These are phyloP conservation scores for fission yeast (Schizosaccharomyces pombe) DNA, from an alignment of 805 yeast genomes.

Conservation along the genomic window DNA sequence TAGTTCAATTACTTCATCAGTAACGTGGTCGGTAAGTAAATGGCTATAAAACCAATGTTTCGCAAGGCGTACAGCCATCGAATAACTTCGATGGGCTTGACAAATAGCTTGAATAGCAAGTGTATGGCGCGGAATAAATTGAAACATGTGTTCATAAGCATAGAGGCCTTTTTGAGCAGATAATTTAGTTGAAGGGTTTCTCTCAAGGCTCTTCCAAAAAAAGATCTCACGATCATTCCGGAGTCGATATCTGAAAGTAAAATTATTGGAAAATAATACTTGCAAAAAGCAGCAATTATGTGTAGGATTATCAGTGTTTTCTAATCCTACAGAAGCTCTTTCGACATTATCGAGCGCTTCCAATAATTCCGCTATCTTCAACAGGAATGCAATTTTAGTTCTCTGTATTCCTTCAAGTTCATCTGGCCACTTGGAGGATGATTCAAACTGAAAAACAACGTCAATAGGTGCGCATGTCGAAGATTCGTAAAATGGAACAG, in stretches of 20 bases:
- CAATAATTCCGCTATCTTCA: slow-evolving; percentile 33
- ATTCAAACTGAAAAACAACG: slow-evolving; percentile 64
- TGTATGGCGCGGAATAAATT: slow-evolving; percentile 27
- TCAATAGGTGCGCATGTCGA: slow-evolving; percentile 24
- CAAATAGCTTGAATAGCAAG: slow-evolving; percentile 51
- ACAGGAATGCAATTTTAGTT: slow-evolving; percentile 70
- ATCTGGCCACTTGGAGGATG: slow-evolving; percentile 88
- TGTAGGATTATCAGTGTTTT: slow-evolving; percentile 20
- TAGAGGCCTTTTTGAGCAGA: slow-evolving; percentile 22
- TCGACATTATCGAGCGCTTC: slow-evolving; percentile 21
- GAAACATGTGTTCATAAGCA: neutral
- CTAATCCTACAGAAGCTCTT: slow-evolving; percentile 37
- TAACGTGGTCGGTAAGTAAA: slow-evolving; percentile 41
- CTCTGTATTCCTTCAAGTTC: slow-evolving; percentile 65
- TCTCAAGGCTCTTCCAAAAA: slow-evolving; percentile 24
- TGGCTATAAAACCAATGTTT: slow-evolving; percentile 82
- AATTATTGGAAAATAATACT: slow-evolving; percentile 71
- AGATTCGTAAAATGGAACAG: slow-evolving; percentile 49
- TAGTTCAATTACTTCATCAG: slow-evolving; percentile 62
- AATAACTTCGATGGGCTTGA: slow-evolving; percentile 44
- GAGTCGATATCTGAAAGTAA: slow-evolving; percentile 55
- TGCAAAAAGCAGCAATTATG: slow-evolving; percentile 26
- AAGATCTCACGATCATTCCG: slow-evolving; percentile 66
- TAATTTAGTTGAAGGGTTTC: slow-evolving; percentile 3
- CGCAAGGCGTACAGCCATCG: slow-evolving; percentile 63